Conservation (phyloP, 768 basidiomycete genomes). For the Suillus tomentosus region DNA sequence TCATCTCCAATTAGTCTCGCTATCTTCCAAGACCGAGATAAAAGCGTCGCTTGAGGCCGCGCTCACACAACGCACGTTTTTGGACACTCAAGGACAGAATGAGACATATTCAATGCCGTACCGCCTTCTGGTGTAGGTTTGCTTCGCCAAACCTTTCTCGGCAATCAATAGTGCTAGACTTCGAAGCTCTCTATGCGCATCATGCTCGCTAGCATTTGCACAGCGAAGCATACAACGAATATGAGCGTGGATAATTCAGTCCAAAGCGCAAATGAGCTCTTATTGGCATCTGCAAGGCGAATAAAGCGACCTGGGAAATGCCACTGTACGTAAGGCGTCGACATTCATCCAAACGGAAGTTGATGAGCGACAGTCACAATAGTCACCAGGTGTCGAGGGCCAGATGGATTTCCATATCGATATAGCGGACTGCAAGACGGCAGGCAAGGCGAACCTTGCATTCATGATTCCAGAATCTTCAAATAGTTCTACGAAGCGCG, state of each 20-base stretch:
- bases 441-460: background rate
- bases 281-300: background rate
- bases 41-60: background rate
- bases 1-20: too few relatives aligned
- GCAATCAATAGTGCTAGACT: background rate
- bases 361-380: background rate
- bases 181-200: background rate
- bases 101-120: background rate
- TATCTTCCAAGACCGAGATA: background rate
- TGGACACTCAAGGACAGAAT: background rate
- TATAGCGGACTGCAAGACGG: too few relatives aligned
- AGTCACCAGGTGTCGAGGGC: background rate
- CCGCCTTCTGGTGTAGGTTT: background rate
- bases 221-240: background rate
- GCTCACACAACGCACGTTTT: background rate
- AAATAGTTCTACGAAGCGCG: background rate
- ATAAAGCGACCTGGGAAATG: background rate
- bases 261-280: background rate
- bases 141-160: background rate
- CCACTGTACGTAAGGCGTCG: background rate
- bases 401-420: background rate
- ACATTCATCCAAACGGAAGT: background rate
- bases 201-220: background rate
- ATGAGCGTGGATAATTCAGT: background rate
- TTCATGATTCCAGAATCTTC: background rate